Evolutionary conservation across 2,329 filamentous ascomycete species (phyloP).

Genomic region (Westerdykella aurantiaca): DNA sequence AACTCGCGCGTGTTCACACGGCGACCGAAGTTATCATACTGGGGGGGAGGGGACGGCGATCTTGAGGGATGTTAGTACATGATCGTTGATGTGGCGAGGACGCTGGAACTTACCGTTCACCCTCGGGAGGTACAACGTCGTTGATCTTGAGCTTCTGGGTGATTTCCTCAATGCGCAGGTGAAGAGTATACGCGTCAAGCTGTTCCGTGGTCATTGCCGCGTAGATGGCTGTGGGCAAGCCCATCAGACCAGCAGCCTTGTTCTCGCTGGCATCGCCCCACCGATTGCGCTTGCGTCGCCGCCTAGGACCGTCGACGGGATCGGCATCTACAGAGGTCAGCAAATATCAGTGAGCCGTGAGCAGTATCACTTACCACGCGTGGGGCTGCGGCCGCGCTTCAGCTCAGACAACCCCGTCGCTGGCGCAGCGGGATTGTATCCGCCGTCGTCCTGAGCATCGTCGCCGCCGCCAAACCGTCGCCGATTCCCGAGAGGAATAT

Average conservation of each 20-base stretch:
- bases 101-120: conserved; percentile 66
- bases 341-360: conserved; percentile 4
- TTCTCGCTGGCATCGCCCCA: conserved; percentile 98
- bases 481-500: conserved; percentile 84
- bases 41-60: conserved; percentile 89
- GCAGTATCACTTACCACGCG: conserved; percentile 56
- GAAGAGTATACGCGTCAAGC: conserved; percentile 92
- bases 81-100: conserved; percentile 14
- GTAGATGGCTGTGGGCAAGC: conserved; percentile 89
- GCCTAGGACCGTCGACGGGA: conserved; percentile 66
- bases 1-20: conserved; percentile 99
- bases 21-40: conserved; percentile 98
- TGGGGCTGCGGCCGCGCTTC: conserved; percentile 91
- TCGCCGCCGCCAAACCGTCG: conserved; percentile 67
- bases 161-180: conserved; percentile 97
- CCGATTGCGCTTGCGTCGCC: conserved; percentile 96
- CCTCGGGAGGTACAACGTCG: conserved; percentile 95
- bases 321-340: conserved; percentile 16
- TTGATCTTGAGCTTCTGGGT: conserved; percentile 99
- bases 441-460: conserved; percentile 39
- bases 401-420: conserved; percentile 45
- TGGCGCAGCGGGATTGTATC: conserved; percentile 43
- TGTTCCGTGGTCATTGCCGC: conserved; percentile 98
- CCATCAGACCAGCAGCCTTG: conserved; percentile 97
- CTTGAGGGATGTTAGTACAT: conserved; percentile 43